Base-by-base conservation (phyloP, 768 basidiomycete genomes). In the Russula compacta region DNA sequence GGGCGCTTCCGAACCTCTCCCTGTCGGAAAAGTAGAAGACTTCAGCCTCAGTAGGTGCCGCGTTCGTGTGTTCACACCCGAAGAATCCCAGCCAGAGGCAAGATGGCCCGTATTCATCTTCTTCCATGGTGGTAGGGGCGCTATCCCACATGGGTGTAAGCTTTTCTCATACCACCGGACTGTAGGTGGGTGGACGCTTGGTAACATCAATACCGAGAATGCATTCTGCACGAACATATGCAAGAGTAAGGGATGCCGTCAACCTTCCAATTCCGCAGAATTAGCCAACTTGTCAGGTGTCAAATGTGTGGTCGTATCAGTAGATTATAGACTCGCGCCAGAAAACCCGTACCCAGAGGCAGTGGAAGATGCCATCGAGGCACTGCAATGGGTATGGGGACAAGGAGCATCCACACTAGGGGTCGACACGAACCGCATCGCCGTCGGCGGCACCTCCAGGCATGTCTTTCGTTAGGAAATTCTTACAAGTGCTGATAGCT, bases 371-470 rank as follows among this genome's bases (percentile, higher is more conserved):
- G 82, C 85, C 0, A 69, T 86, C n/a, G 85, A 85, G 43, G 74
- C 86, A 3, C 73, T 89, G 3, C 70, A 79, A 47, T 89, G 86
- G 85, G 78, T 85, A 3, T 66, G 79, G 58, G 67, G 69, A 48
- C 71, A 83, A 36, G 87, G 83, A 1, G 69, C 72, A 19, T 66
- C 69, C 2, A 68, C 74, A 29, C 75, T 89, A 19, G 72, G 74
- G 36, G 73, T 82, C 44, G 77, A 89, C 66, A 71, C 73, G 10
- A 70, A 69, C n/a, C 75, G 76, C 57, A 79, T 89, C 53, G 84
- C 85, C 3, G 82, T 89, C 3, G 87, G 87, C 2, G 89, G 89
- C 7, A 84, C 84, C 6, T 88, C 86, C 15, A 85, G 87, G 86
- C 81, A 47, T 15, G 60, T 53, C 21, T 6, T 32, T 48, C 42